Conservation (phyloP, 176 grass and related monocot genomes). For the Urochloa ruziziensis region DNA sequence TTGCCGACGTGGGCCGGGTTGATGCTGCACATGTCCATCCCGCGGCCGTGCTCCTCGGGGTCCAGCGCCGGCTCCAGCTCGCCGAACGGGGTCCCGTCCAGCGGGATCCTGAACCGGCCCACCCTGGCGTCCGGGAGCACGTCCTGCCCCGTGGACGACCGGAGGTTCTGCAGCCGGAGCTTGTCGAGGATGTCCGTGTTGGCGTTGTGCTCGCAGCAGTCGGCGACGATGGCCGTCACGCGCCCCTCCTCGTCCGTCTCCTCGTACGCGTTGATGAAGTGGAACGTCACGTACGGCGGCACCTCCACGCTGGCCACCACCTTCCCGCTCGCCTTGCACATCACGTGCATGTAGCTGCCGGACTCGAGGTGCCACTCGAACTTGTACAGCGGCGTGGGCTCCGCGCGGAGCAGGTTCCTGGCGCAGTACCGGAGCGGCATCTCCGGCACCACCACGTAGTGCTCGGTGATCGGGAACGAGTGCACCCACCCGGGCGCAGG, state of each 20-base stretch:
- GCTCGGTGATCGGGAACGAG: constrained; percentile 87
- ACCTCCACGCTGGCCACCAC: constrained; percentile 94
- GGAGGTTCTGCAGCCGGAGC: constrained; percentile 79
- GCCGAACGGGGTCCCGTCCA: constrained; percentile 77
- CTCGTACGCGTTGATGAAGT: constrained; percentile 99
- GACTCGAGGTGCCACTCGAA: constrained; percentile 86
- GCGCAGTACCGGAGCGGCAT: constrained; percentile 94
- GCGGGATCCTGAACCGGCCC: constrained; percentile 86
- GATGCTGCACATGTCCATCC: constrained; percentile 99
- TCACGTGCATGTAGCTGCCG: constrained; percentile 93
- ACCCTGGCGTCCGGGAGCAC: constrained; percentile 92
- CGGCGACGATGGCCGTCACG: constrained; percentile 77
- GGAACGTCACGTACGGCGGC: constrained; percentile 93
- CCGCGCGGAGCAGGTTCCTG: constrained; percentile 79
- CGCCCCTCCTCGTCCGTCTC: constrained; percentile 72
- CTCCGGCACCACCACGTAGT: constrained; percentile 93
- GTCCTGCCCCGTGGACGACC: constrained; percentile 53
- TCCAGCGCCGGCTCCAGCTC: constrained; percentile 74
- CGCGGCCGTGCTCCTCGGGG: constrained; percentile 80
- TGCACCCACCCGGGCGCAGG: constrained; percentile 97
- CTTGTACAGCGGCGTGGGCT: constrained; percentile 99
- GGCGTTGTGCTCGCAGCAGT: constrained; percentile 97
- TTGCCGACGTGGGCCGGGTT: constrained; percentile 80
- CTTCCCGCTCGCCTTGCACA: constrained; percentile 95
- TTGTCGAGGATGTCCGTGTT: constrained; percentile 86